Evolutionary conservation across 208 protist genomes (phyloP), one percentile per base, ranked within the genome.

Genomic region (Wallacemonas sp.): DNA sequence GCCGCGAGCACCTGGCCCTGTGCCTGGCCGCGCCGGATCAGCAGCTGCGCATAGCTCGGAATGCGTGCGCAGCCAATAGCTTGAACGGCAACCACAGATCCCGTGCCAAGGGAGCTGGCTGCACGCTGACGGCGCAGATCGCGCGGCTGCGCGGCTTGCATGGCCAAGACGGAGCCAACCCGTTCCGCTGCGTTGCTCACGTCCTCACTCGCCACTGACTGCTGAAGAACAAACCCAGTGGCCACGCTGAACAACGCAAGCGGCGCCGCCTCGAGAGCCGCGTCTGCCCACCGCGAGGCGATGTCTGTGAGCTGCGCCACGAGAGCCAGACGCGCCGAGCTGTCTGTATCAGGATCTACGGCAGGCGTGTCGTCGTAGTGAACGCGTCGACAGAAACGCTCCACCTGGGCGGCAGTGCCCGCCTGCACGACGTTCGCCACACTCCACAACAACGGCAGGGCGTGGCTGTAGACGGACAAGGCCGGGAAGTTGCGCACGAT

Each of bases 381-480:
- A 41, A 87, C 55, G 39, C 70, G 69, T 15, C 63, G 54, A 63
- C 85, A 94, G 55, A 91, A 83, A 32, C 32, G 44, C 34, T 82
- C 85, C 46, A 92, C 63, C 19, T 91, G 73, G 9, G 69, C 59
- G 13, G 73, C 67, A 33, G 64, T 76, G 42, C 83, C 85, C 15
- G 27, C 38, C 38, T 90, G 78, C 15, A 91, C 63, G 38, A 91
- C 54, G 72, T 91, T 81, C 21, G 92, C 73, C 27, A 91, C 64
- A 12, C 65, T 65, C 89, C 89, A 94, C 67, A 94, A 67, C 37
- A 92, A 76, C 64, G 82, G 85, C 57, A 94, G 78, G 26, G 68
- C 76, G 46, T 65, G 69, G 22, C 73, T 75, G 71, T 78, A 71
- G n/a, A 71, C 69, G 29, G 75, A 66, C 68, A 80, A 80, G 48